Percentiles rank a stretch among this genome's conserved stretches.
Conservation (phyloP, 2,329 filamentous ascomycete species). For the Spiromastix sp. region DNA sequence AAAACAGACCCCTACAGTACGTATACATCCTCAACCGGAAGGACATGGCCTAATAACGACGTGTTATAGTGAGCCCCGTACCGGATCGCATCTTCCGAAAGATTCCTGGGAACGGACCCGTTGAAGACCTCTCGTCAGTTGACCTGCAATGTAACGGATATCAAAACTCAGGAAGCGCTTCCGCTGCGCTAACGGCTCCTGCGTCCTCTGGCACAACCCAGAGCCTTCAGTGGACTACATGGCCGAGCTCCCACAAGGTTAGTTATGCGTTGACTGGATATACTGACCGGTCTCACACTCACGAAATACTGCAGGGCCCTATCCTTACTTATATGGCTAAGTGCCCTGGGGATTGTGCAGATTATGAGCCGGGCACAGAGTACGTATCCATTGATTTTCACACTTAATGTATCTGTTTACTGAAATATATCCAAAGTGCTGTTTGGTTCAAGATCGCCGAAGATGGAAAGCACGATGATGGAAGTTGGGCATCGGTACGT, state of each 20-base stretch:
- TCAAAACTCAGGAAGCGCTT: conserved; percentile 34
- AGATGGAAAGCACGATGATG: conserved; percentile 33
- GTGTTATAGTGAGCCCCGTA: conserved; percentile 24
- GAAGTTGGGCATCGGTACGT: conserved; percentile 26
- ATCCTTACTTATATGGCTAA: conserved; percentile 51
- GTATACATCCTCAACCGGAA: conserved; percentile 20
- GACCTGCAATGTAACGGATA: conserved; percentile 45
- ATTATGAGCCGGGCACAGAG: conserved; percentile 37
- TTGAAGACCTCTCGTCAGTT: conserved; percentile 41
- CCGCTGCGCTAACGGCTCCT: conserved; percentile 44
- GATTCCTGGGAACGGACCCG: conserved; percentile 49
- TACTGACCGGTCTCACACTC: background rate
- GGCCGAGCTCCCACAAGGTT: conserved; percentile 28
- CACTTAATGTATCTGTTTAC: background rate
- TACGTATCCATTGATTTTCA: conserved; percentile 16
- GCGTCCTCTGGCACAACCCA: conserved; percentile 45
- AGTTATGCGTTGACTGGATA: conserved; percentile 12
- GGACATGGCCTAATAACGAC: conserved; percentile 32
- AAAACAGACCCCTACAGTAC: conserved; percentile 18
- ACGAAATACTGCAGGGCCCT: conserved; percentile 29
- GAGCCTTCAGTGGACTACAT: conserved; percentile 45
- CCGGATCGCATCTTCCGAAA: conserved; percentile 47
- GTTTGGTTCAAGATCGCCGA: conserved; percentile 51
- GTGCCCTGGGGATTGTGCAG: conserved; percentile 45
- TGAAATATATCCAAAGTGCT: conserved; percentile 15